Evolutionary conservation across 306 rosid species (phyloP).

Genomic region (Gastrolobium villosum): DNA sequence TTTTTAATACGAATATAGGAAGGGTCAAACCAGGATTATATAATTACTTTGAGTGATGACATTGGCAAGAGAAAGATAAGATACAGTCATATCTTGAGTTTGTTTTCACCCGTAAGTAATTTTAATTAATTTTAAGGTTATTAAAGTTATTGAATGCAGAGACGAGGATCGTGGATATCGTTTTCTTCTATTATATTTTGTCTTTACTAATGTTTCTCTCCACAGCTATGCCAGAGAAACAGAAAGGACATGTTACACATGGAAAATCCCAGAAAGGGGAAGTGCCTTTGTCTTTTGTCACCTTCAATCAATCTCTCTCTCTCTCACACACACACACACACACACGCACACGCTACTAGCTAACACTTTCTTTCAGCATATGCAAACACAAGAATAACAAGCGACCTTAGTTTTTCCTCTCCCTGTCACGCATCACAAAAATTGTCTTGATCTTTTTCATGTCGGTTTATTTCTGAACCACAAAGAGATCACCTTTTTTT

Average conservation of each 20-base stretch:
- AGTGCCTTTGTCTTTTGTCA: constrained; percentile 40
- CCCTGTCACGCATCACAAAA: constrained; percentile 24
- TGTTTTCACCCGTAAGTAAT: constrained; percentile 32
- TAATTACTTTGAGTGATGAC: constrained; percentile 36
- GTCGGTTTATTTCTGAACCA: constrained; percentile 40
- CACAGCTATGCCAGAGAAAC: constrained; percentile 40
- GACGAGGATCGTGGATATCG: constrained; percentile 46
- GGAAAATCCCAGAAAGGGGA: constrained; percentile 42
- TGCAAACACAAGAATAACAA: constrained; percentile 45
- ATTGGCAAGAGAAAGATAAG: constrained; percentile 46
- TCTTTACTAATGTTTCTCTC: constrained; percentile 44
- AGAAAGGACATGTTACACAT: constrained; percentile 54
- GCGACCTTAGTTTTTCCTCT: constrained; percentile 26
- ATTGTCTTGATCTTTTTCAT: constrained; percentile 38
- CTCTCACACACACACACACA: background rate
- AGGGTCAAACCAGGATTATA: constrained; percentile 41
- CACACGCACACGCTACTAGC: constrained; percentile 2
- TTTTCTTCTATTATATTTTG: constrained; percentile 46
- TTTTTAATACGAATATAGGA: background rate
- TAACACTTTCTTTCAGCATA: constrained; percentile 46
- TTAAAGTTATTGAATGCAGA: constrained; percentile 31
- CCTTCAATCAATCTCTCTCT: constrained; percentile 33
- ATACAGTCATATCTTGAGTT: constrained; percentile 34
- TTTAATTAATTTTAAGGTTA: constrained; percentile 19
- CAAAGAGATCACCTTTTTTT: background rate